phyloP scores from a whole-genome alignment of 371 early-diverging fungal genomes.

The Dinochytrium kinnereticum region DNA sequence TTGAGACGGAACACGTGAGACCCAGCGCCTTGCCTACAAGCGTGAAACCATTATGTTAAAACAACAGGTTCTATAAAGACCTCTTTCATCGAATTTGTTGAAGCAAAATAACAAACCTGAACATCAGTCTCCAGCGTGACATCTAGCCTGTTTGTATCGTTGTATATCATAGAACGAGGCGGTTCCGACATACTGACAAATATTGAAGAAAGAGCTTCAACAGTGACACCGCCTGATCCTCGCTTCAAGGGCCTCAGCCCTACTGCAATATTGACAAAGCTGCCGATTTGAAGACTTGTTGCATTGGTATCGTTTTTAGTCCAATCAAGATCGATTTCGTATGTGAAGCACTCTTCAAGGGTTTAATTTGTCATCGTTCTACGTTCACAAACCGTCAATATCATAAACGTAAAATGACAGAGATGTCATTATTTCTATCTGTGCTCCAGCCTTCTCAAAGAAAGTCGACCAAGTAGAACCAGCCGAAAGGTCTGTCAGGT shows the following conservation, averaged over 20 bases:
- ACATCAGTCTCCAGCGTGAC: not conserved
- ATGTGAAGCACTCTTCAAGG: not conserved
- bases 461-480: not conserved
- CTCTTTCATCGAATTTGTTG: not conserved
- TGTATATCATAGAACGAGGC: not conserved
- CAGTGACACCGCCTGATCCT: not conserved
- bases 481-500: not conserved
- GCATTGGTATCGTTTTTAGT: too few species aligned
- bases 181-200: not conserved
- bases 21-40: not conserved
- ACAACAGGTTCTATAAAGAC: too few species aligned
- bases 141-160: not conserved
- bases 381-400: not conserved
- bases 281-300: too few species aligned
- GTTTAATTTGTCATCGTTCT: not conserved
- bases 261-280: not conserved
- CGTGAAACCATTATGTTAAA: too few species aligned
- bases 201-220: not conserved
- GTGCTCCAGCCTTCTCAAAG: not conserved
- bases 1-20: not conserved
- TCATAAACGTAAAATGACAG: not conserved
- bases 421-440: not conserved
- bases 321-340: not conserved
- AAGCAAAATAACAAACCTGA: not conserved
- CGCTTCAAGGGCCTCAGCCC: not conserved